phyloP scores from a whole-genome alignment of 192 early-diverging fungal genomes.

The Podila epigama region DNA sequence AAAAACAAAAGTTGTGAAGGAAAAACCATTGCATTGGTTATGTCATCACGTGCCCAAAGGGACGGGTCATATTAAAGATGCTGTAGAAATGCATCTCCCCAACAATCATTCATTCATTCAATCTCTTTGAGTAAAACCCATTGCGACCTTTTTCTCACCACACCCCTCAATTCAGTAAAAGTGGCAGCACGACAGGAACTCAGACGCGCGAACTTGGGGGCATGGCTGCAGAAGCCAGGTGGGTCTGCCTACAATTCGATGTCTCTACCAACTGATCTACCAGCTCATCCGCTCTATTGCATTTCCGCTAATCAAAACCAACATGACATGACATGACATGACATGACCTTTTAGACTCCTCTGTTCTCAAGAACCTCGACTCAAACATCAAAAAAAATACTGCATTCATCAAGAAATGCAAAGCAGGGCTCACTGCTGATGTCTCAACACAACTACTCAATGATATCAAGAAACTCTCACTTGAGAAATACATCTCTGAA shows the following conservation, averaged over 20 bases:
- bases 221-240: conserved; percentile 46
- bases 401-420: conserved; percentile 94
- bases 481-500: conserved; percentile 98
- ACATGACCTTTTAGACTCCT: conserved; percentile 34
- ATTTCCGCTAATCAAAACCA: too few species aligned
- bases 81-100: not conserved
- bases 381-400: conserved; percentile 98
- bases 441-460: conserved; percentile 71
- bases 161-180: conserved; percentile 7
- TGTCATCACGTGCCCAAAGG: too few species aligned
- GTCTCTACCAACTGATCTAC: too few species aligned
- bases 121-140: not conserved
- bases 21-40: not conserved
- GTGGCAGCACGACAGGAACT: conserved; percentile 42
- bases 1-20: not conserved
- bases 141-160: not conserved
- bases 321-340: too few species aligned
- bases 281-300: too few species aligned
- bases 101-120: not conserved
- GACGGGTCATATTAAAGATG: not conserved
- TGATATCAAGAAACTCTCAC: conserved; percentile 83
- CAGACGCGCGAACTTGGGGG: conserved; percentile 38
- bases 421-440: conserved; percentile 72
- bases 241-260: too few species aligned
- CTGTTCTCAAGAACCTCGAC: conserved; percentile 74